Evolutionary conservation across 2,329 filamentous ascomycete species (phyloP).

Genomic region (Sporothrix mexicana): DNA sequence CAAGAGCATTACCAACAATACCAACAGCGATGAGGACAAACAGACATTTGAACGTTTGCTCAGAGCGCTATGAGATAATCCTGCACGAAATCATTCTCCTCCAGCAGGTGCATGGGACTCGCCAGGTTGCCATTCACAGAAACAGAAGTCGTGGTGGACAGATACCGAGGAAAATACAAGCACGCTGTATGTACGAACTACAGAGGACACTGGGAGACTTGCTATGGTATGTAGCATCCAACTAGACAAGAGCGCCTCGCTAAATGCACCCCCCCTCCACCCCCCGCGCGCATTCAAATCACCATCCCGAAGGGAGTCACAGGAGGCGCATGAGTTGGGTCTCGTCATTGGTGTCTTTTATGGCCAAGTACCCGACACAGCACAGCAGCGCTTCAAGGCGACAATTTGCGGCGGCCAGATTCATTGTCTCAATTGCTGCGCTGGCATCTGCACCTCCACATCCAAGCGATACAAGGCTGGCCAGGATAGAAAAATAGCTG

Average conservation of each 20-base stretch:
- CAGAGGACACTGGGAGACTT: no score
- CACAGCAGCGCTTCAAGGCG: not conserved
- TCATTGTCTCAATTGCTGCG: not conserved
- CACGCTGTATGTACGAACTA: not conserved
- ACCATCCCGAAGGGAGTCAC: constrained; percentile 18
- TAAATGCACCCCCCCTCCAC: constrained; percentile 10
- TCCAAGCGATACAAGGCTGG: not conserved
- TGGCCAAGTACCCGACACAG: not conserved
- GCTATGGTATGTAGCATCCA: not conserved
- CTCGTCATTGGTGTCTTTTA: not conserved
- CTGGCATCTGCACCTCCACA: not conserved
- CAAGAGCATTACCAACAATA: no score
- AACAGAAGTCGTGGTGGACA: no score
- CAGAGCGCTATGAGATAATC: no score
- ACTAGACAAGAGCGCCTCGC: not conserved
- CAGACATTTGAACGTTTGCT: no score
- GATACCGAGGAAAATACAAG: no score
- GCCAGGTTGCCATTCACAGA: no score
- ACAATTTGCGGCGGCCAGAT: not conserved
- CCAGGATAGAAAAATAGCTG: no score
- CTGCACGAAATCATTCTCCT: no score
- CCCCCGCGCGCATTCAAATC: not conserved
- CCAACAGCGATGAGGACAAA: no score
- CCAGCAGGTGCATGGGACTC: no score
- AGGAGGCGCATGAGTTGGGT: constrained; percentile 9